Percentiles rank a stretch among this genome's conserved stretches.
phyloP scores from a whole-genome alignment of 2,329 filamentous ascomycete genomes.

The Colletotrichum tamarilloi region DNA sequence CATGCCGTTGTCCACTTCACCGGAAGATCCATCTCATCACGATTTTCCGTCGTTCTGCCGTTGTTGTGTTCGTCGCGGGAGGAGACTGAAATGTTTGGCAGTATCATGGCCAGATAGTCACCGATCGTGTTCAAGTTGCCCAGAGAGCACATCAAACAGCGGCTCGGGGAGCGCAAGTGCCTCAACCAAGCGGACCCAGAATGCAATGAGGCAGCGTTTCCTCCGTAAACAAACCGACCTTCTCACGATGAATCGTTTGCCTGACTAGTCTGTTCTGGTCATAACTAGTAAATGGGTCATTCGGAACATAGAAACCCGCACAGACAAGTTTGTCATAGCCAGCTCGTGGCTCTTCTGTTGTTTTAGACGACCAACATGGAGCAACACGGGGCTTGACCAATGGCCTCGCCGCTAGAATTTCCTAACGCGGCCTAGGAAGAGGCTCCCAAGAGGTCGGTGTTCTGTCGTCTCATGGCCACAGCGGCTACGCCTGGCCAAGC shows the following conservation, averaged over 20 bases:
- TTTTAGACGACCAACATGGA: constrained; percentile 10
- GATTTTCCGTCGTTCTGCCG: background rate
- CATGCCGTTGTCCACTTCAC: constrained; percentile 1
- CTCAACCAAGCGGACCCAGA: background rate
- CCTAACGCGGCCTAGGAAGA: background rate
- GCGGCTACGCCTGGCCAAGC: background rate
- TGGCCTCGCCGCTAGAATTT: background rate
- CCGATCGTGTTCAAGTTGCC: background rate
- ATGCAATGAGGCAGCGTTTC: background rate
- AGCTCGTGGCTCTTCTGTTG: background rate
- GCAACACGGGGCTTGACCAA: background rate
- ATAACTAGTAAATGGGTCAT: background rate
- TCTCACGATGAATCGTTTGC: background rate
- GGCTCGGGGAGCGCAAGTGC: constrained; percentile 8
- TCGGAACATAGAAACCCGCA: constrained; percentile 2
- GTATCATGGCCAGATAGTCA: background rate
- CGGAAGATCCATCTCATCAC: background rate
- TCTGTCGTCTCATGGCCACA: background rate
- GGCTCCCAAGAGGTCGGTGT: background rate
- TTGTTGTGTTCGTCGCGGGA: background rate
- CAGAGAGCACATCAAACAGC: background rate
- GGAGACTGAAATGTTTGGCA: background rate
- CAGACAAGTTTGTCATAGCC: constrained; percentile 9
- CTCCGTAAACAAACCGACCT: background rate
- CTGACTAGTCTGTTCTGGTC: background rate